These are phyloP conservation scores for Acanthamoeba polyphaga DNA, from an alignment of 208 protist species.

Conservation along the genomic window DNA sequence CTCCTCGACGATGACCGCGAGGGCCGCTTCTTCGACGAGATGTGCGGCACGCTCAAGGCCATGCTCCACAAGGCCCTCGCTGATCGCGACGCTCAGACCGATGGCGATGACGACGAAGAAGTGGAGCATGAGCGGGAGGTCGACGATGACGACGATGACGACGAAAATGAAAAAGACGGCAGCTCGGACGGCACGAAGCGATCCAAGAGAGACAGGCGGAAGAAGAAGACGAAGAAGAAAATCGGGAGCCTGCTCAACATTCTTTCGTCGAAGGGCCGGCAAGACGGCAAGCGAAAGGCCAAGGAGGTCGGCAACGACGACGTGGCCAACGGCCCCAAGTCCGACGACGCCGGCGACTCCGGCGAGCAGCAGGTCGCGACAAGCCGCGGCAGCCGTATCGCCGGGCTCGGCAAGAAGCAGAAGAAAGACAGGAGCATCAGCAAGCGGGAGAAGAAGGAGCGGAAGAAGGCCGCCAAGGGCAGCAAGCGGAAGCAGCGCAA, in stretches of 20 bases:
- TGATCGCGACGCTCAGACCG: neutral
- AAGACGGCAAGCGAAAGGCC: neutral
- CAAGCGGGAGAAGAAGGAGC: neutral
- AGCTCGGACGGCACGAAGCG: neutral
- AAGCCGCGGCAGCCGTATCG: neutral
- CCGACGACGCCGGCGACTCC: neutral
- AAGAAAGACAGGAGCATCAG: neutral
- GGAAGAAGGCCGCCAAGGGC: neutral
- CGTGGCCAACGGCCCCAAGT: neutral
- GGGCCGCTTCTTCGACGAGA: constrained; percentile 55
- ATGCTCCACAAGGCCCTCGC: constrained; percentile 53
- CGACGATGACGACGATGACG: neutral
- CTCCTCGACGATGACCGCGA: constrained; percentile 8
- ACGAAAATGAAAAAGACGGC: neutral
- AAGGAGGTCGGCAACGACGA: neutral
- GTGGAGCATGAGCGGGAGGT: neutral
- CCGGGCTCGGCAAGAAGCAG: neutral
- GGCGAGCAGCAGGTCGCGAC: neutral
- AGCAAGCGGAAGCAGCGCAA: neutral
- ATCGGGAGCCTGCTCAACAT: constrained; percentile 12
- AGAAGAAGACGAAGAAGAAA: neutral
- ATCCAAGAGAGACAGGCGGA: neutral
- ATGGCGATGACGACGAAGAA: neutral
- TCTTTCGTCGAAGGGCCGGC: neutral
- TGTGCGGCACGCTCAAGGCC: constrained; percentile 46